These are phyloP conservation scores for Yamadazyma atmosphaerica DNA, from an alignment of 1,139 yeast species.

Conservation along the genomic window DNA sequence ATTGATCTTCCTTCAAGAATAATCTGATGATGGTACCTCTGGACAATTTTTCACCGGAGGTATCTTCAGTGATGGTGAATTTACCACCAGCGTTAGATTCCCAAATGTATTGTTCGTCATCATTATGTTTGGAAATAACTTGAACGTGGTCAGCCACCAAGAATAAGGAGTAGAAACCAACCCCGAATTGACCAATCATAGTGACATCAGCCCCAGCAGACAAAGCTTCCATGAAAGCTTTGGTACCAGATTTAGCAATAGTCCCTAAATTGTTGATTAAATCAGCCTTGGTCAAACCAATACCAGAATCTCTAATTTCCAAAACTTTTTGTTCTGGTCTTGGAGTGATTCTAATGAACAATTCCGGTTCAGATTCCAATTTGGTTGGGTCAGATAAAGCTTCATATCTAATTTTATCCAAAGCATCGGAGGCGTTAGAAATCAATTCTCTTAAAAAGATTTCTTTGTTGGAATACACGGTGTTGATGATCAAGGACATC, in stretches of 20 bases:
- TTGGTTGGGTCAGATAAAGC: slow-evolving; percentile 89
- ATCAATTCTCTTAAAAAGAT: slow-evolving; percentile 98
- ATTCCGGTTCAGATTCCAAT: slow-evolving; percentile 93
- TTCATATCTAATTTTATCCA: slow-evolving; percentile 96
- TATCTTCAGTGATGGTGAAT: slow-evolving; percentile 93
- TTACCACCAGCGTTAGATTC: slow-evolving; percentile 99
- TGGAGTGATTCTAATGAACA: slow-evolving; percentile 97
- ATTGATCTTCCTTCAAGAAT: slow-evolving; percentile 98
- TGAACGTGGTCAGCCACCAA: slow-evolving; percentile 99
- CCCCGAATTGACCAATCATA: slow-evolving; percentile 99
- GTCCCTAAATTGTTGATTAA: slow-evolving; percentile 99
- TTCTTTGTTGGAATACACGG: slow-evolving; percentile 99
- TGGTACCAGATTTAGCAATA: slow-evolving; percentile 99
- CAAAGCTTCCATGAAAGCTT: slow-evolving; percentile 98
- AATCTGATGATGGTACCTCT: slow-evolving; percentile 97
- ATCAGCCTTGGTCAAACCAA: slow-evolving; percentile 99
- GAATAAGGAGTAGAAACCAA: slow-evolving; percentile 99
- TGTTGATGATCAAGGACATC: slow-evolving; percentile 99
- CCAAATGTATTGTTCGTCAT: slow-evolving; percentile 99
- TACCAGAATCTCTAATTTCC: slow-evolving; percentile 99
- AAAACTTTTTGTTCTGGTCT: slow-evolving; percentile 89
- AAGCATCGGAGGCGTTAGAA: slow-evolving; percentile 87
- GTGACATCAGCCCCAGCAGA: slow-evolving; percentile 99
- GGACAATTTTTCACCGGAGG: slow-evolving; percentile 76
- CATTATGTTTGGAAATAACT: slow-evolving; percentile 97